Evolutionary conservation across 371 early-diverging fungal genomes (phyloP).

Genomic region (Apophysomyces trapeziformis): DNA sequence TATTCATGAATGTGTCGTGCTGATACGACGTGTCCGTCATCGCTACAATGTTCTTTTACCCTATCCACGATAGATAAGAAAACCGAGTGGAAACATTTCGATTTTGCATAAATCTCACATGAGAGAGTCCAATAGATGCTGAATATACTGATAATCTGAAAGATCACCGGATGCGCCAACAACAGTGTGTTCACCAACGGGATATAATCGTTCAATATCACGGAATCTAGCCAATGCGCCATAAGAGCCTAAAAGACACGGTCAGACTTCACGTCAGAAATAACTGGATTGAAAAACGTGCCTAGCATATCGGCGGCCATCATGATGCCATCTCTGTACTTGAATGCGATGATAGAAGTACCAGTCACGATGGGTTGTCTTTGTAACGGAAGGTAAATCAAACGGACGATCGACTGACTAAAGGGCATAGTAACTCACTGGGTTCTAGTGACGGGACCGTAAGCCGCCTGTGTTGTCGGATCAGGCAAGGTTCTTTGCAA

Average conservation of each 20-base stretch:
- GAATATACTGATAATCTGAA: slow-evolving; percentile 92
- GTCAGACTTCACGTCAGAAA: neutral
- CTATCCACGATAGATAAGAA: slow-evolving; percentile 42
- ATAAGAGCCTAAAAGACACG: slow-evolving; percentile 81
- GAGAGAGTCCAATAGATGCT: slow-evolving; percentile 82
- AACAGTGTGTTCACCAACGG: slow-evolving; percentile 83
- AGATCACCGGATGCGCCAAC: slow-evolving; percentile 96
- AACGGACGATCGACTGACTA: neutral
- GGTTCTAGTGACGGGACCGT: slow-evolving; percentile 64
- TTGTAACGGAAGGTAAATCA: neutral
- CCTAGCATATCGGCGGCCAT: slow-evolving; percentile 96
- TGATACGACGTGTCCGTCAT: slow-evolving; percentile 89
- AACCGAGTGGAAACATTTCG: neutral
- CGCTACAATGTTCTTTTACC: slow-evolving; percentile 84
- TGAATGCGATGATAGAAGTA: slow-evolving; percentile 95
- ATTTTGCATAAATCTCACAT: slow-evolving; percentile 60
- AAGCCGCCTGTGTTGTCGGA: slow-evolving; percentile 42
- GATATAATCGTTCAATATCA: slow-evolving; percentile 84
- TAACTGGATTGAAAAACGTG: slow-evolving; percentile 26
- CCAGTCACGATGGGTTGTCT: slow-evolving; percentile 94
- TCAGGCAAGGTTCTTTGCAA: slow-evolving; percentile 47
- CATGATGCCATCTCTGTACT: slow-evolving; percentile 98
- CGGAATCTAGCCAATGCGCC: slow-evolving; percentile 96
- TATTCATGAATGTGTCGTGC: slow-evolving; percentile 91
- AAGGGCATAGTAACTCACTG: slow-evolving; percentile 47